Percentiles rank a stretch among this genome's conserved stretches.
Evolutionary conservation across 73 alveolate species (phyloP).

Genomic region (Tetrahymena borealis): DNA sequence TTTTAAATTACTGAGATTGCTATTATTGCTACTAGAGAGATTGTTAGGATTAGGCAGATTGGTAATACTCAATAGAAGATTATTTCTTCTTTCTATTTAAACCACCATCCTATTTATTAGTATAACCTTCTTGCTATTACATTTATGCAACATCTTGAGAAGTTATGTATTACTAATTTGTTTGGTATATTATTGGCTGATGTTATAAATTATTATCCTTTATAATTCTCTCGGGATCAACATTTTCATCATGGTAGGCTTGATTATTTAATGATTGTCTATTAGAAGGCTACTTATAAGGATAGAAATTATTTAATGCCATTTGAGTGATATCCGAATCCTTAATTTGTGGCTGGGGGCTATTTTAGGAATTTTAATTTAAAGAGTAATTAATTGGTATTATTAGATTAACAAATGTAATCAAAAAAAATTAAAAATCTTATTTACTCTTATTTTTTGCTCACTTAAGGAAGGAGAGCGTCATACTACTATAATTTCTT

Average conservation of each 20-base stretch:
- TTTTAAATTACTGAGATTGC: not conserved
- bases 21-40: not conserved
- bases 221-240: not conserved
- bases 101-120: too few relatives aligned
- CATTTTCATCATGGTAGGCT: not conserved
- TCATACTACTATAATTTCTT: conserved; percentile 33
- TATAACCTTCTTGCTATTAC: too few relatives aligned
- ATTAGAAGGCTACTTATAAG: not conserved
- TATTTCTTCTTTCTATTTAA: not conserved
- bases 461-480: conserved; percentile 14
- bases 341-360: not conserved
- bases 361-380: not conserved
- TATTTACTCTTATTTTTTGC: not conserved
- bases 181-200: not conserved
- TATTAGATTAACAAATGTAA: not conserved
- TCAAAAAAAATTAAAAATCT: not conserved
- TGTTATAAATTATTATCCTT: not conserved
- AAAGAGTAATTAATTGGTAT: not conserved
- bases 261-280: not conserved
- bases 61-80: not conserved
- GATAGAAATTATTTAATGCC: not conserved
- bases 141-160: too few relatives aligned
- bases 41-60: not conserved
- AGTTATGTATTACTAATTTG: not conserved
- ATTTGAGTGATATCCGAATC: not conserved